A percentile compares a stretch with the other conserved stretches of the same genome.
Evolutionary conservation across 495 filamentous ascomycete genomes (phyloP).

Genomic region (Cudoniella acicularis): DNA sequence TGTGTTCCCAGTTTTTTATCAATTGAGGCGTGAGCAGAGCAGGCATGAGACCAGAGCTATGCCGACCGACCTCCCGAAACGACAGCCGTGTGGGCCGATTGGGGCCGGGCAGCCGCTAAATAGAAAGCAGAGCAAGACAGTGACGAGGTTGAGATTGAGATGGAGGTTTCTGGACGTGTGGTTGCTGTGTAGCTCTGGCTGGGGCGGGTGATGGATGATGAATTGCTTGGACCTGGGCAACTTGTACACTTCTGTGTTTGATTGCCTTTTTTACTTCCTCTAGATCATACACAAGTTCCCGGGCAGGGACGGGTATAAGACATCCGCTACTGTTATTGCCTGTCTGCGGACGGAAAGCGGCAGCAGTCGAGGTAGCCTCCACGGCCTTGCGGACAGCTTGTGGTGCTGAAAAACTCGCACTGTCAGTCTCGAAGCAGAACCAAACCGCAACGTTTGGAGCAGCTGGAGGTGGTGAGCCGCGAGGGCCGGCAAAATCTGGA

Average conservation of each 20-base stretch:
- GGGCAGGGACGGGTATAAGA: constrained; percentile 18
- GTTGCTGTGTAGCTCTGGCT: constrained; percentile 1
- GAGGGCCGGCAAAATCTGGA: not conserved
- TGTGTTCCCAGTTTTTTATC: not conserved
- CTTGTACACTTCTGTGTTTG: constrained; percentile 14
- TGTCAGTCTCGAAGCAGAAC: not conserved
- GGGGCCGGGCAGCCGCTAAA: constrained; percentile 4
- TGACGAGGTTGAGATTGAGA: not conserved
- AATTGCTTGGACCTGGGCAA: constrained; percentile 3
- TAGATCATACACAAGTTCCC: constrained; percentile 11
- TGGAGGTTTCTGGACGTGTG: not conserved
- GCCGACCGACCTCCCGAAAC: constrained; percentile 23
- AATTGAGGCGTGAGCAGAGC: not conserved
- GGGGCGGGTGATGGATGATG: not conserved
- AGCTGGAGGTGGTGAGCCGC: not conserved
- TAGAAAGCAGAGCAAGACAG: constrained; percentile 2
- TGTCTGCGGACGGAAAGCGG: constrained; percentile 11
- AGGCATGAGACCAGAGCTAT: not conserved
- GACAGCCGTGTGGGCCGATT: constrained; percentile 17
- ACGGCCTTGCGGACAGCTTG: not conserved
- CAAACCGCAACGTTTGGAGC: constrained; percentile 2
- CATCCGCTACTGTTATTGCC: constrained; percentile 15
- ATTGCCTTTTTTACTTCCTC: constrained; percentile 15
- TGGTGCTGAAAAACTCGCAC: not conserved
- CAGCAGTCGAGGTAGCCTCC: constrained; percentile 1